A percentile compares a stretch with the other conserved stretches of the same genome.
Evolutionary conservation across 768 basidiomycete genomes (phyloP).

Genomic region (Porpolomopsis calyptriformis): DNA sequence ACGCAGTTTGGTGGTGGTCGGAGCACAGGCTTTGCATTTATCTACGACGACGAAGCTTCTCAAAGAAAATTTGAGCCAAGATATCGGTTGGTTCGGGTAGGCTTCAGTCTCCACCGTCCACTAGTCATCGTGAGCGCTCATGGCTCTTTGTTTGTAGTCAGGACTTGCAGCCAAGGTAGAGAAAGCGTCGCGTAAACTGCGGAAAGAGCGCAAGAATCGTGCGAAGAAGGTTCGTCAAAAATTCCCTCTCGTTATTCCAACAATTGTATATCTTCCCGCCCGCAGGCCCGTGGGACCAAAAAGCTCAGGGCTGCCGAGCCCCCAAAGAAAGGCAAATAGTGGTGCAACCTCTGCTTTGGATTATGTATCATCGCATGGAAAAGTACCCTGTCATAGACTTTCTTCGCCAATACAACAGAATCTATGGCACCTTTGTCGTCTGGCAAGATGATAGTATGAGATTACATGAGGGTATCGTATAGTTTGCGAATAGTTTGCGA

Average conservation of each 20-base stretch:
- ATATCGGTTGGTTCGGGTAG: constrained; percentile 88
- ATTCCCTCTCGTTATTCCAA: constrained; percentile 1
- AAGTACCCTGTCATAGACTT: too few species aligned
- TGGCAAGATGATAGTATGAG: constrained; percentile 18
- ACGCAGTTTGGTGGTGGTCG: constrained; percentile 98
- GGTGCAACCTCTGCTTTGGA: constrained; percentile 14
- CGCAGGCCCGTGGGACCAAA: constrained; percentile 86
- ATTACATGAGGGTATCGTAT: constrained; percentile 20
- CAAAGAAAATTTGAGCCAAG: constrained; percentile 98
- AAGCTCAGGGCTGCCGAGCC: constrained; percentile 90
- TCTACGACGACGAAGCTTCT: constrained; percentile 91
- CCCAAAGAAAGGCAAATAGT: constrained; percentile 86
- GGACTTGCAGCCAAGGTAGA: constrained; percentile 70
- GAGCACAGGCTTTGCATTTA: constrained; percentile 93
- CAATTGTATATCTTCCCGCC: constrained; percentile 9
- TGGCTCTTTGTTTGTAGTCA: constrained; percentile 31
- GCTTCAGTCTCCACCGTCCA: constrained; percentile 27
- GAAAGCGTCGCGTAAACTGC: constrained; percentile 89
- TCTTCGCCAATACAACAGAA: background rate
- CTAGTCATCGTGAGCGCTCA: constrained; percentile 3
- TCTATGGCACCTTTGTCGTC: constrained; percentile 9
- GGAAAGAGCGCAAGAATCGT: constrained; percentile 99
- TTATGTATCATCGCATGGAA: background rate
- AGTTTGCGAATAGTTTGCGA: too few species aligned
- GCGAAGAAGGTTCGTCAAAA: constrained; percentile 86